Conservation (phyloP, 2,329 filamentous ascomycete species). For the Sclerotinia sclerotiorum region DNA sequence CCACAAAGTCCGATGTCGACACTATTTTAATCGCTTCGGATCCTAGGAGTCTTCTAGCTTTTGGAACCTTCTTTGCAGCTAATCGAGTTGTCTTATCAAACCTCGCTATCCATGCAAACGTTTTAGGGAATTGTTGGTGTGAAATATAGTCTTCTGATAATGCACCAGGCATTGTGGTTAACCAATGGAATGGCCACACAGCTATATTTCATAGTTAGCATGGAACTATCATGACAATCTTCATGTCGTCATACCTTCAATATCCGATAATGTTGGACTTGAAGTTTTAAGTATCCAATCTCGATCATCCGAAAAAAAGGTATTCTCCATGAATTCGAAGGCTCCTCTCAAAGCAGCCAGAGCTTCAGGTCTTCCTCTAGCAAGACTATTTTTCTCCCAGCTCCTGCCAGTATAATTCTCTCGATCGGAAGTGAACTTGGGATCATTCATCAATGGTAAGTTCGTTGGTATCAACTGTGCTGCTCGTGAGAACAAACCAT, state of each 20-base stretch:
- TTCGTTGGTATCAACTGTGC: background rate
- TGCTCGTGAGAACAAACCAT: conserved; percentile 37
- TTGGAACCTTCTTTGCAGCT: conserved; percentile 43
- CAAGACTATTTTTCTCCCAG: conserved; percentile 44
- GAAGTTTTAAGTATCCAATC: conserved; percentile 60
- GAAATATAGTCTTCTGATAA: conserved; percentile 55
- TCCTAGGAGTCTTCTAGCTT: conserved; percentile 51
- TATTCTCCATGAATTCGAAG: conserved; percentile 60
- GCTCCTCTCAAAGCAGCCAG: conserved; percentile 53
- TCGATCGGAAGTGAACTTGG: conserved; percentile 60
- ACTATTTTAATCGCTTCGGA: conserved; percentile 54
- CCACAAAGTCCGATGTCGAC: conserved; percentile 47
- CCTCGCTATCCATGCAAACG: conserved; percentile 64
- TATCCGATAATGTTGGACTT: conserved; percentile 60
- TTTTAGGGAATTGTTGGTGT: conserved; percentile 53
- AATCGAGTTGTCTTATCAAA: conserved; percentile 52
- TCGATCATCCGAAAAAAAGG: conserved; percentile 64
- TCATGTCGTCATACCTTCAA: conserved; percentile 52
- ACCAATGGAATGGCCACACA: conserved; percentile 68
- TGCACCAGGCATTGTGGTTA: conserved; percentile 54
- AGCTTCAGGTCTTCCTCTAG: conserved; percentile 53
- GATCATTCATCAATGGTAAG: conserved; percentile 48
- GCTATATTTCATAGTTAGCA: conserved; percentile 30
- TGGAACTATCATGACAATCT: background rate
- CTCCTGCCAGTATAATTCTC: conserved; percentile 47